Evolutionary conservation across 192 early-diverging fungal genomes (phyloP).

Genomic region (Linnemannia hyalina): DNA sequence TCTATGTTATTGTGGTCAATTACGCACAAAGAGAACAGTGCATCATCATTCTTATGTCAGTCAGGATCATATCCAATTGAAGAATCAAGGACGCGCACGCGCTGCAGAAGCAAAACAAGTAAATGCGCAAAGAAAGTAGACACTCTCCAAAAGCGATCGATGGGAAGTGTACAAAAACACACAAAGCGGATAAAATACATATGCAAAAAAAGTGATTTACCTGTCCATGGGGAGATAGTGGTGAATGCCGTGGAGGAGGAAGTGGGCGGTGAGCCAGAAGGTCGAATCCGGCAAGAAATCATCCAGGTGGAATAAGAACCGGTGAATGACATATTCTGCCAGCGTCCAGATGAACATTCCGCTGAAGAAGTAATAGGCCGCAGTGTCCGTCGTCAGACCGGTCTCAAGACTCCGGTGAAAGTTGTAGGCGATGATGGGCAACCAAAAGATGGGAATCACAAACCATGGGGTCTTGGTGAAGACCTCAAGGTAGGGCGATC

Average conservation of each 20-base stretch:
- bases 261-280: constrained; percentile 82
- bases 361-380: constrained; percentile 66
- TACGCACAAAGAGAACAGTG: not conserved
- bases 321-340: constrained; percentile 91
- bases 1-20: constrained; percentile 55
- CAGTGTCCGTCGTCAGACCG: constrained; percentile 52
- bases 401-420: constrained; percentile 51
- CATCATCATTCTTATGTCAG: not conserved
- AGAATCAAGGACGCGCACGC: not conserved
- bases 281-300: constrained; percentile 87
- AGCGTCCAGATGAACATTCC: constrained; percentile 89
- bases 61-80: not conserved
- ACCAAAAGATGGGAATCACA: constrained; percentile 89
- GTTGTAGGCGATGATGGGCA: constrained; percentile 76
- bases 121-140: not conserved
- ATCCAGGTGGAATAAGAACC: constrained; percentile 96
- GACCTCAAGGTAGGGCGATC: constrained; percentile 78
- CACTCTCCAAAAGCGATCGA: not conserved
- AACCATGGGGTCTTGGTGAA: constrained; percentile 95
- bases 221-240: constrained; percentile 97
- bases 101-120: not conserved
- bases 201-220: constrained; percentile 54
- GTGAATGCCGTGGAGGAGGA: constrained; percentile 95
- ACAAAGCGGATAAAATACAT: not conserved
- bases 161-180: not conserved